phyloP scores from a whole-genome alignment of 2,329 filamentous ascomycete genomes.

The Pseudogymnoascus sp. region DNA sequence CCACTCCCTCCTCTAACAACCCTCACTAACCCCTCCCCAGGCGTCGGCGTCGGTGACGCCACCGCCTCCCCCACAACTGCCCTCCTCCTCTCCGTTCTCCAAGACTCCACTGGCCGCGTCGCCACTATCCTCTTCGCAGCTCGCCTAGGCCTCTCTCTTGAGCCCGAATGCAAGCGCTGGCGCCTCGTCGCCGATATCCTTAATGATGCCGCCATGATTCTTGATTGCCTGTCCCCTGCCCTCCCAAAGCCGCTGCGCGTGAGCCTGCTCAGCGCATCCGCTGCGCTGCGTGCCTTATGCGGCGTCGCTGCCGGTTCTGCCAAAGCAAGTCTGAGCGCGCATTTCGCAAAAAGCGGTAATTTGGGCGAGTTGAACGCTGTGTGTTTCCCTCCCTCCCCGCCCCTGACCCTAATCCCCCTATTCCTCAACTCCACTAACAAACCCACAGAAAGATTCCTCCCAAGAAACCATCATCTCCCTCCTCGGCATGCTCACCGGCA shows the following conservation, averaged over 20 bases:
- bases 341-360: constrained; percentile 83
- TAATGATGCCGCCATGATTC: constrained; percentile 62
- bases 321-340: constrained; percentile 83
- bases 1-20: neutral
- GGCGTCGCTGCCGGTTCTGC: constrained; percentile 84
- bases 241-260: constrained; percentile 51
- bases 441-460: constrained; percentile 64
- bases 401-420: neutral
- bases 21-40: constrained; percentile 27
- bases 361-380: constrained; percentile 85
- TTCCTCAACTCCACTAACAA: constrained; percentile 10
- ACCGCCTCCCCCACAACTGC: constrained; percentile 56
- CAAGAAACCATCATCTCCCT: constrained; percentile 92
- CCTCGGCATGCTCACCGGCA: constrained; percentile 77
- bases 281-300: constrained; percentile 61
- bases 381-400: constrained; percentile 23
- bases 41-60: constrained; percentile 60
- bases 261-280: constrained; percentile 48
- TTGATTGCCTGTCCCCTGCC: constrained; percentile 58
- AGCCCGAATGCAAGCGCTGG: constrained; percentile 67
- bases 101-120: constrained; percentile 56
- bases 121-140: constrained; percentile 64
- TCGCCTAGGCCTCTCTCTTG: constrained; percentile 55
- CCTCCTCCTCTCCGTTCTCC: constrained; percentile 56
- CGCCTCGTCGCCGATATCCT: constrained; percentile 61